These are phyloP conservation scores for Suhomyces kilbournensis DNA, from an alignment of 805 yeast genomes.

Conservation along the genomic window DNA sequence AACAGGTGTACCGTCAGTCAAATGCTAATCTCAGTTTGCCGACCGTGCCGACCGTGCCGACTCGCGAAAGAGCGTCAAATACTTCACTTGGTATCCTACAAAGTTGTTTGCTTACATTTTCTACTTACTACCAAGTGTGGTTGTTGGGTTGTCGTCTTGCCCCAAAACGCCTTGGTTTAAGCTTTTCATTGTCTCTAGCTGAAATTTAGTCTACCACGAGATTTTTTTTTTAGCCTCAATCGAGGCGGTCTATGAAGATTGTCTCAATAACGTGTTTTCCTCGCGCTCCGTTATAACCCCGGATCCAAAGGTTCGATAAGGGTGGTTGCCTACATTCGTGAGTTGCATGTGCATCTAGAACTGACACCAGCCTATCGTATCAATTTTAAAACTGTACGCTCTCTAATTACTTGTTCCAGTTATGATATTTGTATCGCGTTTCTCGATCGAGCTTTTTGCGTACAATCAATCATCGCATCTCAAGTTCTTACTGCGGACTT, in stretches of 20 bases:
- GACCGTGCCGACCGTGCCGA: neutral
- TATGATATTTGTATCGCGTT: neutral
- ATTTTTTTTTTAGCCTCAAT: neutral
- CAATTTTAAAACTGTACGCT: neutral
- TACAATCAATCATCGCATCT: neutral
- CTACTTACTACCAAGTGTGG: slow-evolving; percentile 1
- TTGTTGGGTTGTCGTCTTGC: neutral
- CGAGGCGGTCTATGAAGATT: neutral
- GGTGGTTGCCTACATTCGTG: neutral
- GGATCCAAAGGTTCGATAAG: neutral
- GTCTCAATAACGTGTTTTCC: neutral
- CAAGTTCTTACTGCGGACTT: neutral
- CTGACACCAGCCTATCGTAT: neutral
- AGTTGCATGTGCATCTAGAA: neutral
- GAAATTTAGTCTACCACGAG: neutral
- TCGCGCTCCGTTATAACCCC: neutral
- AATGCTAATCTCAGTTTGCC: neutral
- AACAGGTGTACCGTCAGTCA: too few species aligned
- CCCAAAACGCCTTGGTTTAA: neutral
- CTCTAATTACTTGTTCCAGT: neutral
- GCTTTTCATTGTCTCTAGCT: neutral
- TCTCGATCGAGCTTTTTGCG: neutral
- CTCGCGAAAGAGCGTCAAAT: neutral
- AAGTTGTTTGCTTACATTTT: neutral
- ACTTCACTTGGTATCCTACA: neutral